Base-by-base conservation (phyloP, 305 asterid genomes). In the Rubia occidens region DNA sequence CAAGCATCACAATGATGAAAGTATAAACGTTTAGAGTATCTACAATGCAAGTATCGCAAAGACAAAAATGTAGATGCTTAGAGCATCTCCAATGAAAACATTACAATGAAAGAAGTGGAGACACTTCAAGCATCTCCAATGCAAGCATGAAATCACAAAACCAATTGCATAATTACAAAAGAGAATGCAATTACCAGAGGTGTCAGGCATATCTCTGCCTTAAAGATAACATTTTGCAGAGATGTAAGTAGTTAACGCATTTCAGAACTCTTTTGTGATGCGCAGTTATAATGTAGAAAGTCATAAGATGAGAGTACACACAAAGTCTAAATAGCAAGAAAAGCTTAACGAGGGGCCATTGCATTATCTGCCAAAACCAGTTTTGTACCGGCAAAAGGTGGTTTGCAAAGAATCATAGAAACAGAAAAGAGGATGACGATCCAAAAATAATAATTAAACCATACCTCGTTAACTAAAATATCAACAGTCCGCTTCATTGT, bases 401-500 rank as follows among this genome's bases (percentile, higher is more conserved):
- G 37, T 43, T 66, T 3, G 21, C 45, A 44, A 35, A 35, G 6
- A 35, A 35, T 35, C 39, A 35, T 4, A 35, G 39, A 6, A 35
- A 35, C 13, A 11, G 47, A 43, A 43, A 55, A 11, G 26, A 45
- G 42, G 20, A 2, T 17, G 11, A 58, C 17, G 63, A 35, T 15
- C 53, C 60, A 54, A 43, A 43, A 43, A 6, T 6, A 42, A 42
- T 37, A 18, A 44, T 29, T 2, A 58, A 74, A 74, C 81, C 53
- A 43, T 67, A 91, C 98, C 96, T 91, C 96, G 21, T 85, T 80
- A 18, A 91, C 92, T 9, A 84, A 82, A 77, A 91, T 91, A 80
- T 91, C 93, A 39, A 91, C 96, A 14, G 88, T 91, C 75, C 89
- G 93, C 87, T 91, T 91, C 10, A 95, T 89, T n/a, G 83, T 82